Base-by-base conservation (phyloP, 345 rosid species). In the Arabidopsis suecica region DNA sequence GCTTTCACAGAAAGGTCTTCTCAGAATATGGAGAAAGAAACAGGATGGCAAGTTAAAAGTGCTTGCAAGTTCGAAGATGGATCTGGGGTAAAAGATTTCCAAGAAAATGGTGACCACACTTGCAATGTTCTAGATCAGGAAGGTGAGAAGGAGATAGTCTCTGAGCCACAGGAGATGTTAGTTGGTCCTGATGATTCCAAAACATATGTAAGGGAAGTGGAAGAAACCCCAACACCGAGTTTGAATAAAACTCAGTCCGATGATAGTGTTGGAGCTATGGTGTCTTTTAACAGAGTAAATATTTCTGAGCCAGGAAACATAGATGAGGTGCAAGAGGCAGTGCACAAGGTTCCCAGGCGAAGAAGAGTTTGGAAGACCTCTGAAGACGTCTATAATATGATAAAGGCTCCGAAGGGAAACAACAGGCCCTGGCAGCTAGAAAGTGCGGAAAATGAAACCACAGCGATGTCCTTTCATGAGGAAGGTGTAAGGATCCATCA, bases 331-430 rank as follows among this genome's bases (percentile, higher is more conserved):
- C 34, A 62, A 50, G 76, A 72, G 74, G 36, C 68, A 18, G 69
- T 50, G 65, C 69, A 51, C 30, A 78, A 72, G 78, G 73, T 72
- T 53, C 81, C 81, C 33, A 72, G 81, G 59, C 78, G 78, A 67
- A 78, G 81, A 72, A 67, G 81, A 67, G 81, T 66, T 51, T 78
- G 81, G 81, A 53, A 67, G 28, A 72, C 81, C 65, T 78, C 81
- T 42, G 81, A 72, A 78, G 74, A 78, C 42, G 78, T 78, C 65
- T 78, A 54, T 32, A 61, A 78, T 61, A 51, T 78, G 60, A 78
- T 78, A 53, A 78, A 69, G 78, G 59, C 13, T 20, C 69, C 73
- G 3, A 72, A 44, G 69, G 74, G n/a, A 67, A 66, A 38, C 73
- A 72, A 53, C 49, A 50, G 73, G 25, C 73, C 77, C 7, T 78